A percentile compares a stretch with the other conserved stretches of the same genome.
These are phyloP conservation scores for Blakeslea trispora DNA, from an alignment of 371 early-diverging fungal species.

Conservation along the genomic window DNA sequence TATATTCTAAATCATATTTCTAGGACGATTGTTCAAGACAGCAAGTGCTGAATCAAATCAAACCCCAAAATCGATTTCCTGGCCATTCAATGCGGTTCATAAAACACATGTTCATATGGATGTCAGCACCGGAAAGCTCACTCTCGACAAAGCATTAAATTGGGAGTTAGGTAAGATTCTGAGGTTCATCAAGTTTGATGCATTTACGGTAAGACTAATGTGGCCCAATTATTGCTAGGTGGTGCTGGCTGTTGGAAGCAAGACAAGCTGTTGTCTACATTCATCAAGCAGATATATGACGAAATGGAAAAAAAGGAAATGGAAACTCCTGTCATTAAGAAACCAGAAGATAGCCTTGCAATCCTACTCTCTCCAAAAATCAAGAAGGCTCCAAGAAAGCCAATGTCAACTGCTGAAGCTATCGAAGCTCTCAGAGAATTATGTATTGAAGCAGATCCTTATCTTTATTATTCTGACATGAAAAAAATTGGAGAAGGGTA, in stretches of 20 bases:
- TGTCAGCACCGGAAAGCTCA: conserved; percentile 19
- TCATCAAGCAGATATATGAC: conserved; percentile 27
- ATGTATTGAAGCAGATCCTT: conserved; percentile 88
- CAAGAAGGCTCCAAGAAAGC: conserved; percentile 11
- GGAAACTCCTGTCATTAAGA: neutral
- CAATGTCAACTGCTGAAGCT: conserved; percentile 56
- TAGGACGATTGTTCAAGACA: conserved; percentile 4
- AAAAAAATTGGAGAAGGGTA: conserved; percentile 76
- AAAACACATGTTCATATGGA: conserved; percentile 30
- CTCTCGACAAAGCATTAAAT: conserved; percentile 16
- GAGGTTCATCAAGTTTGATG: neutral
- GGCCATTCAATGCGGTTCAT: conserved; percentile 31
- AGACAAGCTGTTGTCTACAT: conserved; percentile 21
- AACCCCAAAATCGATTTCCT: conserved; percentile 7
- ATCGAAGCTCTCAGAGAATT: conserved; percentile 79
- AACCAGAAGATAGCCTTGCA: neutral
- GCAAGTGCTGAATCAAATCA: neutral
- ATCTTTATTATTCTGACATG: conserved; percentile 49
- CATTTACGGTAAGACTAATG: neutral
- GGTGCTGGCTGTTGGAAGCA: conserved; percentile 19
- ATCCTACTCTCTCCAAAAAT: neutral
- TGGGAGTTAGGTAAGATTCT: conserved; percentile 19
- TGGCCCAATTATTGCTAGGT: conserved; percentile 6
- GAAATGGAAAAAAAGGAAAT: conserved; percentile 20
- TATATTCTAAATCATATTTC: neutral